phyloP scores from a whole-genome alignment of 2,329 filamentous ascomycete species.

The Pyrenophora teres region DNA sequence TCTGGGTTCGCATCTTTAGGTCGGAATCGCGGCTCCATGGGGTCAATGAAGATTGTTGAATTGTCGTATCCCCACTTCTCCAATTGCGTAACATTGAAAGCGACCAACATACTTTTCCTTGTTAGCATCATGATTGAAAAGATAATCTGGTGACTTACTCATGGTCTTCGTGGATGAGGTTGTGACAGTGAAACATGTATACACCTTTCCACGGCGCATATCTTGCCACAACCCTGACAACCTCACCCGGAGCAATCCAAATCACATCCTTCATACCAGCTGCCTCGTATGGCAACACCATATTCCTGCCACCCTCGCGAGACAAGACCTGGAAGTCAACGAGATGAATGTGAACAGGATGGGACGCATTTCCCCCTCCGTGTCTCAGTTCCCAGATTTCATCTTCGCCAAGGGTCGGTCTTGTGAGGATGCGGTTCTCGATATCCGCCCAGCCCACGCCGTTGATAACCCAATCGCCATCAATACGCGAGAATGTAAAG shows the following conservation, averaged over 20 bases:
- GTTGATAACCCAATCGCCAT: constrained; percentile 41
- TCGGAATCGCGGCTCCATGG: constrained; percentile 36
- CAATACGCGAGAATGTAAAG: constrained; percentile 41
- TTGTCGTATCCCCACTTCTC: constrained; percentile 41
- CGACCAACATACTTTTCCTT: constrained; percentile 46
- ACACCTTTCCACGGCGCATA: constrained; percentile 53
- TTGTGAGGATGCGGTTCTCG: constrained; percentile 39
- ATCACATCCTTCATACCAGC: constrained; percentile 64
- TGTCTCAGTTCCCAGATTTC: constrained; percentile 52
- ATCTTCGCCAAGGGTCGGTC: constrained; percentile 38
- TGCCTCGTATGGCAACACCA: constrained; percentile 58
- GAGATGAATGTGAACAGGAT: constrained; percentile 63
- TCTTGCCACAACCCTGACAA: constrained; percentile 32
- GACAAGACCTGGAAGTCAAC: constrained; percentile 62
- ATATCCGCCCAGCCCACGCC: constrained; percentile 42
- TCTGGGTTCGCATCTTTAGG: constrained; percentile 28
- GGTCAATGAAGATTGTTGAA: constrained; percentile 40
- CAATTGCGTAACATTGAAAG: constrained; percentile 50
- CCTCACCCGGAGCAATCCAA: constrained; percentile 57
- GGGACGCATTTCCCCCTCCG: constrained; percentile 56
- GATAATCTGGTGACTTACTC: constrained; percentile 27
- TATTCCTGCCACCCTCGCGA: constrained; percentile 51
- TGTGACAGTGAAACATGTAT: constrained; percentile 56
- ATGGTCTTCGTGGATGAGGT: constrained; percentile 53
- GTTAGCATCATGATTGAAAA: constrained; percentile 4